These are phyloP conservation scores for Thalassia testudinum DNA, from an alignment of 116 monocot genomes.

Conservation along the genomic window DNA sequence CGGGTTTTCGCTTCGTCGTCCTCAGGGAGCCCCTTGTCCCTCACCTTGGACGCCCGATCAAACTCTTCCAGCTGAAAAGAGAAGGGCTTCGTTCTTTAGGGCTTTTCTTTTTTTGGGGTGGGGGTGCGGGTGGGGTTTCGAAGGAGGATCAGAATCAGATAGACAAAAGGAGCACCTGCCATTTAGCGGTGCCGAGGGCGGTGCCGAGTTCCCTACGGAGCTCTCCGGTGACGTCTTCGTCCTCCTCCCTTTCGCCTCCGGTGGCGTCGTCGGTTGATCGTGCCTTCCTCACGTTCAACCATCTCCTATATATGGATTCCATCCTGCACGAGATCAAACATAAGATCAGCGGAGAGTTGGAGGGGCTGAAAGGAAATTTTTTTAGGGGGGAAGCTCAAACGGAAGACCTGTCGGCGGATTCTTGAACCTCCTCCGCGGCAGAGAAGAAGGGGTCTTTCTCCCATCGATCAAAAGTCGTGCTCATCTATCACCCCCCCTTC, in stretches of 20 bases:
- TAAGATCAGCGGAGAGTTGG: not conserved
- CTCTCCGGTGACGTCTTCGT: conserved; percentile 14
- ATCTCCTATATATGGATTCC: conserved; percentile 68
- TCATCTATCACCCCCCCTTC: not conserved
- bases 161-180: conserved; percentile 44
- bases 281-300: conserved; percentile 39
- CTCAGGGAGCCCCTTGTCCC: conserved; percentile 12
- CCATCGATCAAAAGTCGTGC: conserved; percentile 34
- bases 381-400: too few relatives aligned
- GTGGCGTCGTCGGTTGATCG: not conserved
- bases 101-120: too few relatives aligned
- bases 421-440: conserved; percentile 49
- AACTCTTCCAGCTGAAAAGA: conserved; percentile 32
- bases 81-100: not conserved
- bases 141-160: not conserved
- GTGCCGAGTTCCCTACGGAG: conserved; percentile 62
- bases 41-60: conserved; percentile 30
- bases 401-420: conserved; percentile 29
- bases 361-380: not conserved
- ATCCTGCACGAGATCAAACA: conserved; percentile 23
- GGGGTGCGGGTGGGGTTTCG: too few relatives aligned
- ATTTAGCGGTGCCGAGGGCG: conserved; percentile 72
- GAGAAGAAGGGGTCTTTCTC: conserved; percentile 43
- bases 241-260: not conserved
- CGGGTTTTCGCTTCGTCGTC: conserved; percentile 48